Evolutionary conservation across 371 early-diverging fungal species (phyloP), one percentile per base, ranked within the genome.

Genomic region (Circinella minor): DNA sequence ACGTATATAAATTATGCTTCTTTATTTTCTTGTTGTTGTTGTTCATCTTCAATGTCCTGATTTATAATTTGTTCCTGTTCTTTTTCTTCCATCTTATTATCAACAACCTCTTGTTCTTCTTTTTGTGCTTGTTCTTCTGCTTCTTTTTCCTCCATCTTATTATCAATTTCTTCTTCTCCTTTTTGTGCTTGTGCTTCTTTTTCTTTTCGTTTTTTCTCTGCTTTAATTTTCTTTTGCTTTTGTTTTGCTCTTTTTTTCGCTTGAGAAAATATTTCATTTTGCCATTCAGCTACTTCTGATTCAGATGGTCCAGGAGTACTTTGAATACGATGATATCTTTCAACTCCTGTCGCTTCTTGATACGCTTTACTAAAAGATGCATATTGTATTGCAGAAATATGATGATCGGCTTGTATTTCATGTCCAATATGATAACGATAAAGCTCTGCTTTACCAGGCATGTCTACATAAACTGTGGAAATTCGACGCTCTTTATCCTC

Each of bases 261-360:
- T 11, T 46, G 46, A 1, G 48, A 36, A 43, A 60, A 49, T 0
- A 78, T 72, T 3, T 66, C 39, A 5, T 49, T 34, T 9, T 69
- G 72, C 77, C 72, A 74, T 13, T 36, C 13, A 13, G 36, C 55
- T 0, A 77, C 66, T 27, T 78, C 71, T 9, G 73, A 68, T 1
- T 68, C 55, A 1, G 65, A 46, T 3, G 75, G 63, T 11, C 55
- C 71, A 3, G 74, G 74, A 27, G 82, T 82, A 49, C 73, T 73
- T 17, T 69, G 20, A 8, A 71, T 77, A 18, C 74, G 73, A 63
- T 80, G 77, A 43, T 77, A 82, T 3, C 78, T 72, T 11, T 57
- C 59, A 0, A 65, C 18, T 6, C 76, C 80, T 6, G 63, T 71
- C 0, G 72, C 69, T n/a, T 51, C 36, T 6, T 69, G 59, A 1